These are phyloP conservation scores for Amphirosellinia nigrospora DNA, from an alignment of 495 filamentous ascomycete species.

Conservation along the genomic window DNA sequence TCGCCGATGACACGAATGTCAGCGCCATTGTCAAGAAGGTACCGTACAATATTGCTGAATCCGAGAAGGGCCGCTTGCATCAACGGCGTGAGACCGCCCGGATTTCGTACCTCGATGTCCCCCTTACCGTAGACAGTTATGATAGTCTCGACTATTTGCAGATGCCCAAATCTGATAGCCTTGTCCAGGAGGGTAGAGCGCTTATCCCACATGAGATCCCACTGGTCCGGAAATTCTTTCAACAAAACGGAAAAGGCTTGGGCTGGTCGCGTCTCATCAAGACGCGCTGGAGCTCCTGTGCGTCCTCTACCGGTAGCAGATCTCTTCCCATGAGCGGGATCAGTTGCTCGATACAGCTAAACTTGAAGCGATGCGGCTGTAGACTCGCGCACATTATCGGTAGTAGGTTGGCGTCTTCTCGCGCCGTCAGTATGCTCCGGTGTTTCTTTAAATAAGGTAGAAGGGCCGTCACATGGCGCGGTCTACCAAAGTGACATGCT, in stretches of 20 bases:
- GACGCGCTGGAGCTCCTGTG: slow-evolving; percentile 6
- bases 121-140: slow-evolving; percentile 1
- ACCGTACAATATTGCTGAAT: slow-evolving; percentile 6
- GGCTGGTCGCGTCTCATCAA: not conserved
- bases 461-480: not conserved
- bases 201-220: not conserved
- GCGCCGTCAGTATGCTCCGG: not conserved
- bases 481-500: not conserved
- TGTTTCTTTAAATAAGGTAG: not conserved
- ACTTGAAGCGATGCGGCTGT: not conserved
- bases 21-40: slow-evolving; percentile 3
- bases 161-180: slow-evolving; percentile 3
- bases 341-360: not conserved
- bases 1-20: not conserved
- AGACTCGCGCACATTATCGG: slow-evolving; percentile 8
- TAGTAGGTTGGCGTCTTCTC: not conserved
- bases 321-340: slow-evolving; percentile 13
- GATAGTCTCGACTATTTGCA: slow-evolving; percentile 1
- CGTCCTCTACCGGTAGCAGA: not conserved
- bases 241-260: not conserved
- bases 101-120: slow-evolving; percentile 7
- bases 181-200: not conserved
- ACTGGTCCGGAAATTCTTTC: slow-evolving; percentile 7
- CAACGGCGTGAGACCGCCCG: not conserved
- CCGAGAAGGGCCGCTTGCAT: not conserved